Evolutionary conservation across 1,284 basidiomycete species (phyloP).

Genomic region (Farysia itapuensis): DNA sequence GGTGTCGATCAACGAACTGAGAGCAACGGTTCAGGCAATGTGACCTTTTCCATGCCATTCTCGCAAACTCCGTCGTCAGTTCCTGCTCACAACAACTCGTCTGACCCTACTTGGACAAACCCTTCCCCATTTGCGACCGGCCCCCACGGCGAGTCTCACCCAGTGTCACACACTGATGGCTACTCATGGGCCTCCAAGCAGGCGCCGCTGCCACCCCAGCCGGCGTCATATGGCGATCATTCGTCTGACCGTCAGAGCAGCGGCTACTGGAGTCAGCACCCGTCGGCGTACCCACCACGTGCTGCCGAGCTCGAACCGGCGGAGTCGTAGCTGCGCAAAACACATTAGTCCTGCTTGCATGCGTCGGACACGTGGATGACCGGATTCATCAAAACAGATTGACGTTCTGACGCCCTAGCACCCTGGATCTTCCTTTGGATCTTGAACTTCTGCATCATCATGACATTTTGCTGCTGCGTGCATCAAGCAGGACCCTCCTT

Average conservation of each 20-base stretch:
- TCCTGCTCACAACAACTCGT: conserved; percentile 17
- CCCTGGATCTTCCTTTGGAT: too few relatives aligned
- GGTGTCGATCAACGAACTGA: conserved; percentile 22
- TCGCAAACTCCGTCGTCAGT: conserved; percentile 5
- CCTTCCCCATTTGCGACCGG: conserved; percentile 30
- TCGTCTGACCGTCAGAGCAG: conserved; percentile 18
- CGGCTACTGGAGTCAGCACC: conserved; percentile 36
- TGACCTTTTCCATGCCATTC: conserved; percentile 41
- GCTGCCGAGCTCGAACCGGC: conserved; percentile 22
- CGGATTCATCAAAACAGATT: too few relatives aligned
- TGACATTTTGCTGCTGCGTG: too few relatives aligned
- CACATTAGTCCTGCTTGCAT: too few relatives aligned
- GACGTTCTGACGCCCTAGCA: too few relatives aligned
- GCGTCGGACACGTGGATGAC: too few relatives aligned
- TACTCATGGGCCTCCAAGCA: conserved; percentile 39
- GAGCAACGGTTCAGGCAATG: conserved; percentile 19
- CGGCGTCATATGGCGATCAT: conserved; percentile 18
- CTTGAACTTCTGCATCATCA: too few relatives aligned
- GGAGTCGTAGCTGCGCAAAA: too few relatives aligned
- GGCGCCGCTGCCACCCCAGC: conserved; percentile 64
- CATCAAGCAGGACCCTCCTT: too few relatives aligned
- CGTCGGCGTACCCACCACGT: conserved; percentile 18
- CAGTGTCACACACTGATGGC: conserved; percentile 17
- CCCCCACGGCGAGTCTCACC: conserved; percentile 27
- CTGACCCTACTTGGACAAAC: conserved; percentile 32